Evolutionary conservation across 2,329 filamentous ascomycete species (phyloP), one percentile per base, ranked within the genome.

Genomic region (Xylaria sp.): DNA sequence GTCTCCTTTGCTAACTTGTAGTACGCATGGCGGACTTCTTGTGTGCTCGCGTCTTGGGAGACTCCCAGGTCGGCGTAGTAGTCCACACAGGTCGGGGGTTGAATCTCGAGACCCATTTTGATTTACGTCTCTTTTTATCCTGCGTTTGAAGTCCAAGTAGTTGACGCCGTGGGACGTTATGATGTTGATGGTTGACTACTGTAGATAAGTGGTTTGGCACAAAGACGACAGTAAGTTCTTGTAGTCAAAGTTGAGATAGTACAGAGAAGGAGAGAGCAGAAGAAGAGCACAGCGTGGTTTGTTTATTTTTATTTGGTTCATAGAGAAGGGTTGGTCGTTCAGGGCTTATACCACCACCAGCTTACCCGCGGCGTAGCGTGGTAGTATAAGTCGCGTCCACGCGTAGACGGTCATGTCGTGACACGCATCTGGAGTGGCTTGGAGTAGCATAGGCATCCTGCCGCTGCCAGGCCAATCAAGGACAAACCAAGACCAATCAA

Each of bases 61-160:
- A 67, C 54, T 2, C 65, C 60, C 28, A 67, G 48, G 28, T 64
- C 60, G 8, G 18, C 52, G 18, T 67, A 67, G 48, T 64, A 64
- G 48, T 67, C 65, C 13, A 51, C 46, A 39, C 39, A 58, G 13
- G 39, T 46, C 56, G 56, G 56, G 8, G 39, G 56, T 31, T 46
- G 39, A 31, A 46, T 23, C n/a, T 46, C 23, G 1, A 58, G 13
- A 28, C 39, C 56, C 56, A 58, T 58, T 31, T 58, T 36, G 56
- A 28, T 20, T 58, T 31, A 46, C 20, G 55, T 28, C 3, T 58
- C 13, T 58, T 6, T 46, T 28, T 23, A 15, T 39, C 28, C 3
- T 8, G 18, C 23, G 31, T 33, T 33, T 28, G 9, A 10, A 23
- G 36, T 58, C 20, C 15, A 23, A 25, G 20, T 33, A n/a, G 52